Evolutionary conservation across 1,284 basidiomycete species (phyloP).

Genomic region (Heterobasidion irregulare): DNA sequence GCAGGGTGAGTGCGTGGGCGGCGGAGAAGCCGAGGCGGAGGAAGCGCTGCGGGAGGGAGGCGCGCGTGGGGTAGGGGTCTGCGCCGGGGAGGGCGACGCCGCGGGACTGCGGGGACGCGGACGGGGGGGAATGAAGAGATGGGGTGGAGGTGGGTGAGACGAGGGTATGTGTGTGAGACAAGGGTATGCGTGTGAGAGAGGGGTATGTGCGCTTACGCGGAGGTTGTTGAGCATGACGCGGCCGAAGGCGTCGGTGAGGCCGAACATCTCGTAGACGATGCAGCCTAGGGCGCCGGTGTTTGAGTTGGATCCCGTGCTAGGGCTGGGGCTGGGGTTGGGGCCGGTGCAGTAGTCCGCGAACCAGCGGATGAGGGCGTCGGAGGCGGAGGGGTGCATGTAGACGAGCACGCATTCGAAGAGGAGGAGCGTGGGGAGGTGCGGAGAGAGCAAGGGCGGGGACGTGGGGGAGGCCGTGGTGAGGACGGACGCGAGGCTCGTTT

Average conservation of each 20-base stretch:
- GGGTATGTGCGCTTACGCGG: constrained; percentile 34
- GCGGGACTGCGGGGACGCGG: constrained; percentile 43
- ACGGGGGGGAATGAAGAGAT: not conserved
- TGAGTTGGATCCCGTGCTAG: no score
- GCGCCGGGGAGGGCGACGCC: constrained; percentile 72
- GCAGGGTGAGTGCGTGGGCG: constrained; percentile 54
- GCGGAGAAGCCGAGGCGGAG: constrained; percentile 42
- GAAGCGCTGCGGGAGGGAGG: constrained; percentile 60
- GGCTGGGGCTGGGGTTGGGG: not conserved
- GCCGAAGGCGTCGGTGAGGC: constrained; percentile 78
- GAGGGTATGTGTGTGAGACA: no score
- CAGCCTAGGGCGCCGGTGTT: constrained; percentile 37
- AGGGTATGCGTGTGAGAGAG: not conserved
- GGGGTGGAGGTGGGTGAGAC: no score
- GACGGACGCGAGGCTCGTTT: constrained; percentile 31
- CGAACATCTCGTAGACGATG: constrained; percentile 88
- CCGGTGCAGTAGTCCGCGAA: constrained; percentile 51
- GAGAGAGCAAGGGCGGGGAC: constrained; percentile 43
- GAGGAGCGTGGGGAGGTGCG: constrained; percentile 66
- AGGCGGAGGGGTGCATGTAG: constrained; percentile 69
- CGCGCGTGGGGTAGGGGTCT: constrained; percentile 47
- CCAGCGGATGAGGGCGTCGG: constrained; percentile 62
- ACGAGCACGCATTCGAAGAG: constrained; percentile 89
- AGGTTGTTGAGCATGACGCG: constrained; percentile 84
- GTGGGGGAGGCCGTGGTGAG: constrained; percentile 14